phyloP scores from a whole-genome alignment of 768 basidiomycete species.

The Daedalea quercina region DNA sequence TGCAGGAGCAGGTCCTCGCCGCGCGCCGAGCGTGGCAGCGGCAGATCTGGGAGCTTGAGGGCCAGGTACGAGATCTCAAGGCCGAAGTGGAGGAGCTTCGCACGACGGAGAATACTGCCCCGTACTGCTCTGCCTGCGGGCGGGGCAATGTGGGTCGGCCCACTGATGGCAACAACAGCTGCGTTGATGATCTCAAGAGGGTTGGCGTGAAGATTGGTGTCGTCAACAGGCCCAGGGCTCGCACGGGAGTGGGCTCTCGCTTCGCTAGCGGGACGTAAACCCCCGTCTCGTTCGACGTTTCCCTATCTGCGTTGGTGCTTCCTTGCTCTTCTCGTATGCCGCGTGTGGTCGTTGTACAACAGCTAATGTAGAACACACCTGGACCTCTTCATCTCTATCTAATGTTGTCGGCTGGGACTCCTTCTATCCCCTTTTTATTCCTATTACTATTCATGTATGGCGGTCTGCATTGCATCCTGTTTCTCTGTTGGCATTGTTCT shows the following conservation, averaged over 20 bases:
- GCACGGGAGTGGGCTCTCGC: constrained; percentile 58
- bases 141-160: constrained; percentile 29
- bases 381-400: not conserved
- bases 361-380: not conserved
- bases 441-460: not conserved
- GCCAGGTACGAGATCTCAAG: constrained; percentile 65
- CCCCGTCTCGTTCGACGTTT: not conserved
- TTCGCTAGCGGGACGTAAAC: constrained; percentile 49
- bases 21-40: constrained; percentile 63
- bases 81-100: constrained; percentile 58
- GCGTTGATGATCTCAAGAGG: constrained; percentile 18
- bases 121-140: constrained; percentile 58
- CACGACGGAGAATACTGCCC: constrained; percentile 27
- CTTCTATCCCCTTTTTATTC: constrained; percentile 1
- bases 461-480: not conserved
- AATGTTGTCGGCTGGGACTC: not conserved
- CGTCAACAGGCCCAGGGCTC: constrained; percentile 58
- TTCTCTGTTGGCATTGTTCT: not conserved
- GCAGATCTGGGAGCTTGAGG: constrained; percentile 70
- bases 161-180: not conserved
- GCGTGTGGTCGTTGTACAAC: not conserved
- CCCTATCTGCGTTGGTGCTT: not conserved
- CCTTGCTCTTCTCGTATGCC: not conserved
- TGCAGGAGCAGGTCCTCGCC: constrained; percentile 56
- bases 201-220: constrained; percentile 28